phyloP scores from a whole-genome alignment of 2,329 filamentous ascomycete species.

The Pseudopithomyces chartarum region DNA sequence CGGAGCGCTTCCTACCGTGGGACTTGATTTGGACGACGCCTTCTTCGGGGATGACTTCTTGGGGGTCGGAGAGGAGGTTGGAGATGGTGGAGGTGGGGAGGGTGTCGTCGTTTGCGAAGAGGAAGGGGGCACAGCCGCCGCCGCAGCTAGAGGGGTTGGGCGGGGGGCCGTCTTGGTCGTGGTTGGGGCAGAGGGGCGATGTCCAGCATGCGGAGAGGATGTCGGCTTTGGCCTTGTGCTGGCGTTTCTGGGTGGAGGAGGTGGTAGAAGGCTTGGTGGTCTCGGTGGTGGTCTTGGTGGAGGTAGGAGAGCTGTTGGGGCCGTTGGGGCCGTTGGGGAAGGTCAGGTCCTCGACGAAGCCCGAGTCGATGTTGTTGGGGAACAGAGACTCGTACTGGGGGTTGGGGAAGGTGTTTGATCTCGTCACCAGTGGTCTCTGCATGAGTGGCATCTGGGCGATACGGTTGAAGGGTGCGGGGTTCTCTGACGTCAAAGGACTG shows the following conservation, averaged over 20 bases:
- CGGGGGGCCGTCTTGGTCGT: constrained; percentile 43
- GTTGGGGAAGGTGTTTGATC: constrained; percentile 41
- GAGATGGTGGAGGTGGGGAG: constrained; percentile 36
- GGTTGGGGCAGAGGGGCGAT: constrained; percentile 48
- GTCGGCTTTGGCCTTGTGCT: constrained; percentile 41
- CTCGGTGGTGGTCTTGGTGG: constrained; percentile 14
- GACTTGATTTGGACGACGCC: constrained; percentile 45
- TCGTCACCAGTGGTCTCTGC: constrained; percentile 29
- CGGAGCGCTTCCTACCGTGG: constrained; percentile 41
- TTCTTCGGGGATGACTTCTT: constrained; percentile 40
- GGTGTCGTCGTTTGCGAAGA: constrained; percentile 43
- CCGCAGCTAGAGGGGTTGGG: constrained; percentile 49
- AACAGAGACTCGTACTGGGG: constrained; percentile 44
- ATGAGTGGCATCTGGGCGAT: constrained; percentile 32
- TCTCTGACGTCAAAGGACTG: constrained; percentile 29
- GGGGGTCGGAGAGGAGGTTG: constrained; percentile 32
- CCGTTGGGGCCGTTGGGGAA: constrained; percentile 44
- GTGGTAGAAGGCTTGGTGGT: constrained; percentile 19
- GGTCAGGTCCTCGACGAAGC: constrained; percentile 45
- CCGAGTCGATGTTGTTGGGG: constrained; percentile 39
- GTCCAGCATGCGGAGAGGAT: constrained; percentile 49
- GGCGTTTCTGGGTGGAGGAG: constrained; percentile 35
- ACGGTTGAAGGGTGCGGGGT: constrained; percentile 28
- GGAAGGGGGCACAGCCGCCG: constrained; percentile 46
- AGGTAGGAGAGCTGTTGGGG: constrained; percentile 28